Evolutionary conservation across 768 basidiomycete genomes (phyloP).

Genomic region (Termitomyces sp.): DNA sequence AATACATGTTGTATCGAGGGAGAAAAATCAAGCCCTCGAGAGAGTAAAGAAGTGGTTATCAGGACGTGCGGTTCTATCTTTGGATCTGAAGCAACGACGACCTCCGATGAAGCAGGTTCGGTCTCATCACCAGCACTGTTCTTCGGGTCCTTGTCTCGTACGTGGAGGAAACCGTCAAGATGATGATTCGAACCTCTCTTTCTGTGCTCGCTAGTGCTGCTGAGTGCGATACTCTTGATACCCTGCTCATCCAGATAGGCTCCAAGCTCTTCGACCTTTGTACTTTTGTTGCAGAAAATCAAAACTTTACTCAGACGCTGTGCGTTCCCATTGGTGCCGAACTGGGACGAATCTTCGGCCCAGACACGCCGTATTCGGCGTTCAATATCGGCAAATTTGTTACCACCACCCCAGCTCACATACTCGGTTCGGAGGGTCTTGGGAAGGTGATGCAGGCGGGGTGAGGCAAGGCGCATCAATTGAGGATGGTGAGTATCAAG

Average conservation of each 20-base stretch:
- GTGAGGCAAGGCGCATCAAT: conserved; percentile 74
- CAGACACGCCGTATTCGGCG: conserved; percentile 71
- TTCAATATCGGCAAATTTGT: conserved; percentile 77
- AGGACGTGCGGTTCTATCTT: conserved; percentile 58
- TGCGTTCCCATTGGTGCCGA: conserved; percentile 13
- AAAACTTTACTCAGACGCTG: conserved; percentile 60
- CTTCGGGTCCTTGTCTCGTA: conserved; percentile 4
- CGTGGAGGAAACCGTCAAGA: conserved; percentile 68
- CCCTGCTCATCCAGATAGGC: conserved; percentile 55
- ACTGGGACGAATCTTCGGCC: conserved; percentile 52
- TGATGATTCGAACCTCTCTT: conserved; percentile 70
- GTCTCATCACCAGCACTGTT: neutral
- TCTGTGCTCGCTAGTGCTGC: conserved; percentile 55
- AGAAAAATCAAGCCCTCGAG: conserved; percentile 86
- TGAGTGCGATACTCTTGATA: conserved; percentile 62
- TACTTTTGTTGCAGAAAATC: conserved; percentile 79
- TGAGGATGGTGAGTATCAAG: conserved; percentile 58
- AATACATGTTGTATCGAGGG: conserved; percentile 78
- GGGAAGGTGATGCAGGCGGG: conserved; percentile 77
- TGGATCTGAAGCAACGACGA: conserved; percentile 20
- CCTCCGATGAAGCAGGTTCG: conserved; percentile 3
- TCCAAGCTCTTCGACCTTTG: conserved; percentile 61
- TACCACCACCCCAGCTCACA: conserved; percentile 73
- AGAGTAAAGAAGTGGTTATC: conserved; percentile 87
- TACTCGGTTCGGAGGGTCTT: conserved; percentile 66